phyloP scores from a whole-genome alignment of 306 rosid species.

The Lagenaria siceraria region DNA sequence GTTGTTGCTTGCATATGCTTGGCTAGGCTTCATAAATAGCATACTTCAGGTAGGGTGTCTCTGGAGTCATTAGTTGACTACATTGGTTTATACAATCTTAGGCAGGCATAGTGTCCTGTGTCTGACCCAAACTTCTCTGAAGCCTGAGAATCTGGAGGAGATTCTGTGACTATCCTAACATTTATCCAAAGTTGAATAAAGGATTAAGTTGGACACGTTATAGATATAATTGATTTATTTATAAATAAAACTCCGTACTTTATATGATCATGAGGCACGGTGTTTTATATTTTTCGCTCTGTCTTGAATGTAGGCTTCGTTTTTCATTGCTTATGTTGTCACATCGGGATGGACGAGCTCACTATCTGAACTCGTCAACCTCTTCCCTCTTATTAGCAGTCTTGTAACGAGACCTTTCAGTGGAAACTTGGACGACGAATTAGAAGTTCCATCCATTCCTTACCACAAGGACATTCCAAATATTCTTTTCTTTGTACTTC shows the following conservation, averaged over 20 bases:
- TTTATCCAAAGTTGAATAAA: neutral
- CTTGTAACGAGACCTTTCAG: conserved; percentile 46
- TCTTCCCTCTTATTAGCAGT: conserved; percentile 47
- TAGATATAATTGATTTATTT: neutral
- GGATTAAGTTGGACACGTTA: neutral
- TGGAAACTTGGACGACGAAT: conserved; percentile 24
- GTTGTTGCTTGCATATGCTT: neutral
- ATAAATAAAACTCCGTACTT: neutral
- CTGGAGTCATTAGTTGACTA: neutral
- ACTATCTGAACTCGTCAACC: conserved; percentile 67
- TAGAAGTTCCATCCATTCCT: conserved; percentile 54
- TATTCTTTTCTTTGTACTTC: conserved; percentile 83
- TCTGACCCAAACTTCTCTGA: neutral
- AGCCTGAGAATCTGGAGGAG: neutral
- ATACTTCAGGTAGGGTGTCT: neutral
- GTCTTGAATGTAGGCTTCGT: conserved; percentile 57
- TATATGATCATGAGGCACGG: neutral
- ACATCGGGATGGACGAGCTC: conserved; percentile 91
- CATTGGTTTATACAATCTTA: neutral
- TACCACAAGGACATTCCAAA: conserved; percentile 69
- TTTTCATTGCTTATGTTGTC: conserved; percentile 88
- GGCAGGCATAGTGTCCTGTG: neutral
- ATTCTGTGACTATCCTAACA: neutral
- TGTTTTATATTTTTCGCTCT: neutral
- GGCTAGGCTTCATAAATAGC: neutral